Conservation (phyloP, 2,329 filamentous ascomycete species). For the Fusarium albosuccineum region DNA sequence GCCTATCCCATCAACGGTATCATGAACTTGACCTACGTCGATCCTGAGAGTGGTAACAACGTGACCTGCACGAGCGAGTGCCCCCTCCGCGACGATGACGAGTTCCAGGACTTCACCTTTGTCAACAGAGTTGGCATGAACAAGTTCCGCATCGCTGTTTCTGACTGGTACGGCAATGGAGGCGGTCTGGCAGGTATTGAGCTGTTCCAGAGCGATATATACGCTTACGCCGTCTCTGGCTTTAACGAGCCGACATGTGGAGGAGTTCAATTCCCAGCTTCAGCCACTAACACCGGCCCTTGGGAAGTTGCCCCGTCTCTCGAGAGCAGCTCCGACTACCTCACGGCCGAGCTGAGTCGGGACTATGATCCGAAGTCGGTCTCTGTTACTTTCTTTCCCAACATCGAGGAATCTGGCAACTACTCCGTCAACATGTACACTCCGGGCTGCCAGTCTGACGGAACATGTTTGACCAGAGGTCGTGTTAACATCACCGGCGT, state of each 20-base stretch:
- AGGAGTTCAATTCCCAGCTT: slow-evolving; percentile 72
- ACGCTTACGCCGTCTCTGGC: slow-evolving; percentile 83
- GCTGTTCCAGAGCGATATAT: slow-evolving; percentile 87
- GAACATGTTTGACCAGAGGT: slow-evolving; percentile 80
- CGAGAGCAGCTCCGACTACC: slow-evolving; percentile 79
- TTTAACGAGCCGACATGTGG: slow-evolving; percentile 91
- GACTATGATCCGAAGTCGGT: slow-evolving; percentile 70
- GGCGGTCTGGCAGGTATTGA: slow-evolving; percentile 89
- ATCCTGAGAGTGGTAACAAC: slow-evolving; percentile 76
- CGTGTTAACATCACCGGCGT: slow-evolving; percentile 83
- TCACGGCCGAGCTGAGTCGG: slow-evolving; percentile 74
- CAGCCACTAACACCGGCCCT: slow-evolving; percentile 76
- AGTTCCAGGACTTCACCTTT: slow-evolving; percentile 91
- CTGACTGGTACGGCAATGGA: slow-evolving; percentile 86
- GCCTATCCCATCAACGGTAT: slow-evolving; percentile 90
- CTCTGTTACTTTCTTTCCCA: slow-evolving; percentile 82
- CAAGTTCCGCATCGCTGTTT: slow-evolving; percentile 85
- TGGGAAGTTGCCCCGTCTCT: slow-evolving; percentile 79
- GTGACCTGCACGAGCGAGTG: slow-evolving; percentile 84
- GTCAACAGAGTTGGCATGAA: slow-evolving; percentile 91
- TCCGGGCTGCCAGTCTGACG: slow-evolving; percentile 87
- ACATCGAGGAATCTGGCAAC: slow-evolving; percentile 89
- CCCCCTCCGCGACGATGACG: slow-evolving; percentile 79
- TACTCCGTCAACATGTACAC: slow-evolving; percentile 94
- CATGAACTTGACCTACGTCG: slow-evolving; percentile 93